phyloP scores from a whole-genome alignment of 192 early-diverging fungal genomes.

The Coemansia guatemalensis region DNA sequence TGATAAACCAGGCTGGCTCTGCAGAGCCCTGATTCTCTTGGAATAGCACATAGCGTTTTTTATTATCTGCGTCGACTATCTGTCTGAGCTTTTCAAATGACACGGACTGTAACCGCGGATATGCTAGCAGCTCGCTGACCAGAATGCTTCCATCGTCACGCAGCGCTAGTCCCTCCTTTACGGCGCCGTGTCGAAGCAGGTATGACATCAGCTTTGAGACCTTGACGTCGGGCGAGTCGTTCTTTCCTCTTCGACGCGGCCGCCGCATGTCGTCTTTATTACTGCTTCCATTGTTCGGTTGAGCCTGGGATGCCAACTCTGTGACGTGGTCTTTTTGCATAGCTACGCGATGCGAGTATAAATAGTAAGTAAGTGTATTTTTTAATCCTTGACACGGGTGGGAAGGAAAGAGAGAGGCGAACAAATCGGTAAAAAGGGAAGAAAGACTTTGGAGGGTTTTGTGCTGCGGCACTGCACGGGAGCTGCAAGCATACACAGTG shows the following conservation, averaged over 20 bases:
- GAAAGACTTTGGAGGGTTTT: background rate
- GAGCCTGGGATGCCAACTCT: background rate
- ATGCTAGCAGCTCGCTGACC: conserved; percentile 62
- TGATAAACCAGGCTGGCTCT: conserved; percentile 59
- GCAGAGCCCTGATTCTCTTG: conserved; percentile 15
- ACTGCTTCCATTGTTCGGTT: background rate
- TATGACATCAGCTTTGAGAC: conserved; percentile 80
- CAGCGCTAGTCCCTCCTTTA: conserved; percentile 71
- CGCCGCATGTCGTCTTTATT: background rate
- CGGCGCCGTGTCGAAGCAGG: conserved; percentile 82
- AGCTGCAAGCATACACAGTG: background rate
- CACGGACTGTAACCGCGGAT: conserved; percentile 58
- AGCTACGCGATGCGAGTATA: background rate
- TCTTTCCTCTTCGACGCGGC: background rate
- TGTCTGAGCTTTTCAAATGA: conserved; percentile 64
- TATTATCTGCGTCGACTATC: conserved; percentile 76
- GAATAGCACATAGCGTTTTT: conserved; percentile 75
- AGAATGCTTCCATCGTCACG: conserved; percentile 73
- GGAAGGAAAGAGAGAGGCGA: background rate
- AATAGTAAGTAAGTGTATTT: conserved; percentile 2
- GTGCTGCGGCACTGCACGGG: background rate
- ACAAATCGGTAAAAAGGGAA: background rate
- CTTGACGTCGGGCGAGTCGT: conserved; percentile 50
- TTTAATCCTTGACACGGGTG: background rate
- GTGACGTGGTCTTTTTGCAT: background rate